These are phyloP conservation scores for Beta vulgaris DNA, from an alignment of 148 eudicot species.

Conservation along the genomic window DNA sequence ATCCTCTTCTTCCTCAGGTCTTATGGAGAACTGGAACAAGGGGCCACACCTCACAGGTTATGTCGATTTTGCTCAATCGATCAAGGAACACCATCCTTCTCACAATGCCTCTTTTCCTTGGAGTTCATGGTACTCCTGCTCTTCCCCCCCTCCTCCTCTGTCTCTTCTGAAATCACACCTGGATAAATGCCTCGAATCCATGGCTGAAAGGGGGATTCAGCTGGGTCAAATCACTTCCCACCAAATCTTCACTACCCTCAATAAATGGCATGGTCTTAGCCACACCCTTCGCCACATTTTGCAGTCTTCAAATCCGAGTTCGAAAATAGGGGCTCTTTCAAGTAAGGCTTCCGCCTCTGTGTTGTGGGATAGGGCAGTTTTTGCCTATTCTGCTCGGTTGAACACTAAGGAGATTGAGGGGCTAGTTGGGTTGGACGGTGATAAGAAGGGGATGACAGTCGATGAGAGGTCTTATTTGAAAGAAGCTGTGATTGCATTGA, in stretches of 20 bases:
- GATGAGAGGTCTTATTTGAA: constrained; percentile 63
- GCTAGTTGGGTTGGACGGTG: constrained; percentile 41
- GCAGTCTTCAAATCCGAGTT: constrained; percentile 19
- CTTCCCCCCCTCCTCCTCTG: constrained; percentile 48
- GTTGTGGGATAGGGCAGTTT: constrained; percentile 79
- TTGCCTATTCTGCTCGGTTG: constrained; percentile 43
- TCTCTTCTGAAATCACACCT: constrained; percentile 50
- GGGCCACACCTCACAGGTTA: constrained; percentile 83
- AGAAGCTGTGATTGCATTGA: constrained; percentile 70
- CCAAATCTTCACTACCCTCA: constrained; percentile 66
- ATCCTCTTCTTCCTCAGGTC: constrained; percentile 38
- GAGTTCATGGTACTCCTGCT: constrained; percentile 51
- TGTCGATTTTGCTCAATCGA: constrained; percentile 71
- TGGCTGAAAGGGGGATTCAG: constrained; percentile 57
- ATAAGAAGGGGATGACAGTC: constrained; percentile 39
- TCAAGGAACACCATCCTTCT: constrained; percentile 60
- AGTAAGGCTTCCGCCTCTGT: constrained; percentile 41
- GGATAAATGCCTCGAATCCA: constrained; percentile 65
- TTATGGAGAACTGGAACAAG: constrained; percentile 74
- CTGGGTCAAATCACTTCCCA: constrained; percentile 73
- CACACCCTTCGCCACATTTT: constrained; percentile 45
- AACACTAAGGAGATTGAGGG: constrained; percentile 47
- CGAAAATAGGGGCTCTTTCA: constrained; percentile 23
- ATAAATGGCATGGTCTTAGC: constrained; percentile 69
- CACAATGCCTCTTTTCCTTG: constrained; percentile 79